These are phyloP conservation scores for Pichia sporocuriosa DNA, from an alignment of 805 yeast genomes.

Conservation along the genomic window DNA sequence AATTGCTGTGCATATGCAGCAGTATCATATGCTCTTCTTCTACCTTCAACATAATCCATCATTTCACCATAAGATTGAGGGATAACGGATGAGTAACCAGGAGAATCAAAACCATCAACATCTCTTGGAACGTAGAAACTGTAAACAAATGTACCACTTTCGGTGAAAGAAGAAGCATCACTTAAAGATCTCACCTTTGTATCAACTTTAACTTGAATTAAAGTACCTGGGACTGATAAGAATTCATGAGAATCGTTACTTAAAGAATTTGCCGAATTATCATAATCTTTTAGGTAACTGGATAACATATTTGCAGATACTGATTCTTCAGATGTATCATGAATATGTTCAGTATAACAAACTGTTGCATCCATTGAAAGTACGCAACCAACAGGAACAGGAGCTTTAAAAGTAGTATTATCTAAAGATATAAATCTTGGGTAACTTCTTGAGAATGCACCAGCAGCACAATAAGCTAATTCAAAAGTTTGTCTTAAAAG, in stretches of 20 bases:
- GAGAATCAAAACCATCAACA: conserved; percentile 33
- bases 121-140: conserved; percentile 79
- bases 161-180: conserved; percentile 48
- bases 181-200: conserved; percentile 62
- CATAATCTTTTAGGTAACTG: conserved; percentile 38
- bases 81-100: conserved; percentile 68
- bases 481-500: conserved; percentile 88
- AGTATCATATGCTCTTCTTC: conserved; percentile 83
- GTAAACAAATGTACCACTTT: conserved; percentile 83
- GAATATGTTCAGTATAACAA: conserved; percentile 79
- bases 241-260: conserved; percentile 49
- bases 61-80: conserved; percentile 88
- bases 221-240: conserved; percentile 72
- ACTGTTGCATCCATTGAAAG: conserved; percentile 75
- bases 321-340: conserved; percentile 27
- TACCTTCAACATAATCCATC: conserved; percentile 86
- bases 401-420: conserved; percentile 85
- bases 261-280: conserved; percentile 50
- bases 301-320: conserved; percentile 22
- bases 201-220: conserved; percentile 85
- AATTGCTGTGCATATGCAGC: conserved; percentile 54
- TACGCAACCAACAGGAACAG: conserved; percentile 94
- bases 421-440: conserved; percentile 89
- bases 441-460: conserved; percentile 75
- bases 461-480: conserved; percentile 87